Evolutionary conservation across 2,329 filamentous ascomycete species (phyloP).

Genomic region (Trichoderma breve): DNA sequence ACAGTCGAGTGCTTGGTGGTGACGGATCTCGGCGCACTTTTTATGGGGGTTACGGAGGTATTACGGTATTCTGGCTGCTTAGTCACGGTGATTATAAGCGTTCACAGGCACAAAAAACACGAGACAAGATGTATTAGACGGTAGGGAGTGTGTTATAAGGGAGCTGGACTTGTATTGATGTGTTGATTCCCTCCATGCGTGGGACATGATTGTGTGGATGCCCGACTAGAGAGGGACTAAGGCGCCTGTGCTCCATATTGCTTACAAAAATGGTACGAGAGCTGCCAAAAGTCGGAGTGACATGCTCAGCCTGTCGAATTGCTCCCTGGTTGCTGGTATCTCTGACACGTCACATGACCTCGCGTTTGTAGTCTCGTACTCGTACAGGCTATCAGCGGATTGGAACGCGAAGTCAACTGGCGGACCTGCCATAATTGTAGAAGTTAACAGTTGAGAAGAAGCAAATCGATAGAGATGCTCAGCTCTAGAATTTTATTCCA

Average conservation of each 20-base stretch:
- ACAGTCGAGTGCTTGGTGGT: neutral
- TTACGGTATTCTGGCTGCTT: neutral
- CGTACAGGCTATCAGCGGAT: neutral
- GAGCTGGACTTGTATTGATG: neutral
- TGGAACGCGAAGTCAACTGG: neutral
- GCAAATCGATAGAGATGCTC: neutral
- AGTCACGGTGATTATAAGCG: neutral
- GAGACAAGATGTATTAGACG: neutral
- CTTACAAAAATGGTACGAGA: neutral
- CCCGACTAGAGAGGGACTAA: neutral
- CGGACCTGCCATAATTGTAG: neutral
- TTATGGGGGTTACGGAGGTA: neutral
- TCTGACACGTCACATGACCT: conserved; percentile 2
- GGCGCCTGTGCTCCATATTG: neutral
- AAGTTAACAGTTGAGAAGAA: neutral
- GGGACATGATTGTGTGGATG: neutral
- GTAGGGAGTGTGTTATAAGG: neutral
- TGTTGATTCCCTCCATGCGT: neutral
- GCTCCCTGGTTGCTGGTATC: neutral
- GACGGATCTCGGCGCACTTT: conserved; percentile 8
- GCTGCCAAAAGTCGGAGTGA: neutral
- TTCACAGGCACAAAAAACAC: neutral
- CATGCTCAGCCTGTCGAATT: neutral
- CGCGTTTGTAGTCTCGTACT: neutral
- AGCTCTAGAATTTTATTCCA: neutral